These are phyloP conservation scores for Schoenoplectus triqueter DNA, from an alignment of 202 grass and related monocot genomes.

Conservation along the genomic window DNA sequence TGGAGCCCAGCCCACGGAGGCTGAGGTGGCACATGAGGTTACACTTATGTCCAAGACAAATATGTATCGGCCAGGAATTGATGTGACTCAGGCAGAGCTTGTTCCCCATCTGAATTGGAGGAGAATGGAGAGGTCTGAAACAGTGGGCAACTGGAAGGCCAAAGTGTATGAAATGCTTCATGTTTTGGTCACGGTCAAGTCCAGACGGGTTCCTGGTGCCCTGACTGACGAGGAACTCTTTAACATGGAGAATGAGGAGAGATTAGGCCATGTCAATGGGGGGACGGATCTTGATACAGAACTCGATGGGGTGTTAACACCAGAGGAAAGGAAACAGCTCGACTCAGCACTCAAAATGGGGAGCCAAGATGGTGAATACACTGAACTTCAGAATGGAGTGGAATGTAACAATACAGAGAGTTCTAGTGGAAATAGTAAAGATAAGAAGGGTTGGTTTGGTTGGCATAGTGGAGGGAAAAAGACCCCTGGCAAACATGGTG, in stretches of 20 bases:
- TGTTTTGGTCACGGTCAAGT: constrained; percentile 89
- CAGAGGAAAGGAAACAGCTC: constrained; percentile 90
- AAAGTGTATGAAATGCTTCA: constrained; percentile 92
- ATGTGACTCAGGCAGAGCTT: constrained; percentile 90
- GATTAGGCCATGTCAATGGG: constrained; percentile 42
- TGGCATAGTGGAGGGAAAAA: constrained; percentile 70
- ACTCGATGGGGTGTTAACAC: constrained; percentile 77
- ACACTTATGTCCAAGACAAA: constrained; percentile 93
- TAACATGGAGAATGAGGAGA: constrained; percentile 71
- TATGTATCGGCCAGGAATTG: constrained; percentile 92
- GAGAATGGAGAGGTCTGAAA: constrained; percentile 72
- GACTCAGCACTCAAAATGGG: constrained; percentile 78
- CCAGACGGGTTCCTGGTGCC: constrained; percentile 84
- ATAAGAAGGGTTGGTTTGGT: constrained; percentile 93
- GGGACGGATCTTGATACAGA: constrained; percentile 61
- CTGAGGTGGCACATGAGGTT: constrained; percentile 90
- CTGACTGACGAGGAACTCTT: constrained; percentile 97
- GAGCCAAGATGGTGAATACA: constrained; percentile 50
- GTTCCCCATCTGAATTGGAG: constrained; percentile 90
- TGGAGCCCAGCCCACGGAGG: constrained; percentile 73
- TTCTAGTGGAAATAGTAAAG: constrained; percentile 64
- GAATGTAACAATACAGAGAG: constrained; percentile 49
- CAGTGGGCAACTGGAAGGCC: constrained; percentile 84
- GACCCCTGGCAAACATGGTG: constrained; percentile 48
- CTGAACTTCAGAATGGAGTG: constrained; percentile 52